Conservation (phyloP, 768 basidiomycete genomes). For the Hortiboletus campestris region DNA sequence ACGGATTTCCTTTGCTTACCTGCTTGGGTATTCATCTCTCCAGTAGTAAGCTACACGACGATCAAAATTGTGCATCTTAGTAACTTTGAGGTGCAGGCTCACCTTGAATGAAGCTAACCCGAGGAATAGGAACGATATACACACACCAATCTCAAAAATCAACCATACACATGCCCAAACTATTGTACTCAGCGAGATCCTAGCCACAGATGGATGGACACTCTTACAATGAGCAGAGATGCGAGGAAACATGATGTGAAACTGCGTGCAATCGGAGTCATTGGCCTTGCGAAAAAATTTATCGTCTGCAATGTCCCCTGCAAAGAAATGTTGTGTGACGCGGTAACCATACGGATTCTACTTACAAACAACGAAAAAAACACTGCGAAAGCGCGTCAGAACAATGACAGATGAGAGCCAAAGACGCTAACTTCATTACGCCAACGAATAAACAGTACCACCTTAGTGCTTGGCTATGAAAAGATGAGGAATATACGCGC, state of each 20-base stretch:
- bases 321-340: constrained; percentile 1
- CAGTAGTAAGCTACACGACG: constrained; percentile 35
- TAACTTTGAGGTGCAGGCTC: constrained; percentile 8
- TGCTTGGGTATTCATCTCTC: constrained; percentile 59
- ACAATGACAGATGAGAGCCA: constrained; percentile 6
- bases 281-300: constrained; percentile 93
- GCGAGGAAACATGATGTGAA: constrained; percentile 67
- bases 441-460: constrained; percentile 85
- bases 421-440: constrained; percentile 69
- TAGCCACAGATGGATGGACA: neutral
- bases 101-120: constrained; percentile 86
- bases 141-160: constrained; percentile 67
- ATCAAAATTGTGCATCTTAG: constrained; percentile 1
- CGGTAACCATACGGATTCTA: constrained; percentile 5
- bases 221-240: constrained; percentile 68
- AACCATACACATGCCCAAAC: constrained; percentile 90
- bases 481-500: constrained; percentile 7
- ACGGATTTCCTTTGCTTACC: constrained; percentile 42
- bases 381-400: constrained; percentile 39
- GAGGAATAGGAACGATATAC: constrained; percentile 75
- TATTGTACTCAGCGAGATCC: constrained; percentile 27
- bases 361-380: constrained; percentile 86
- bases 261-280: constrained; percentile 92
- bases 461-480: constrained; percentile 66
- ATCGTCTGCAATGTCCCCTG: constrained; percentile 94